A percentile compares a stretch with the other conserved stretches of the same genome.
Evolutionary conservation across 2,329 filamentous ascomycete genomes (phyloP).

Genomic region (Sarocladium kiliense): DNA sequence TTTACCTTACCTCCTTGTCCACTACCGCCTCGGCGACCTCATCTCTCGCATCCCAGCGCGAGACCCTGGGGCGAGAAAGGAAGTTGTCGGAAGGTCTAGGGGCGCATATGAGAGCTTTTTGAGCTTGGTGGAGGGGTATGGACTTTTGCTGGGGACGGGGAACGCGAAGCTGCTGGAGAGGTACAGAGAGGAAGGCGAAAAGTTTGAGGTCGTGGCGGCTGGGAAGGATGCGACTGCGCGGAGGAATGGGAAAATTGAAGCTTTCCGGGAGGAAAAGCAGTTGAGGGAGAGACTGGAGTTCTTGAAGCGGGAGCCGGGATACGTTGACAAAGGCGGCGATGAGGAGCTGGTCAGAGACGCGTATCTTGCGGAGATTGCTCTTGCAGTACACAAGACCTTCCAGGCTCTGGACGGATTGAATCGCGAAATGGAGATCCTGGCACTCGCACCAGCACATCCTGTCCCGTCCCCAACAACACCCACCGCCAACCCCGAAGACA

Average conservation of each 20-base stretch:
- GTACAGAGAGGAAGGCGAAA: slow-evolving; percentile 66
- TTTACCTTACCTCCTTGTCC: slow-evolving; percentile 76
- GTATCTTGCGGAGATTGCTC: slow-evolving; percentile 68
- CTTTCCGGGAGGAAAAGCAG: slow-evolving; percentile 80
- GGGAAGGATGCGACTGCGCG: slow-evolving; percentile 55
- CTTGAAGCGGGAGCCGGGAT: slow-evolving; percentile 37
- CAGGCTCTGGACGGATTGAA: slow-evolving; percentile 82
- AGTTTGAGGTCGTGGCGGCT: slow-evolving; percentile 66
- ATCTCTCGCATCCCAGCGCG: slow-evolving; percentile 59
- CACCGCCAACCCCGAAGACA: slow-evolving; percentile 34
- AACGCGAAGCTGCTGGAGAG: slow-evolving; percentile 66
- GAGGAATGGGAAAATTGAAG: slow-evolving; percentile 78
- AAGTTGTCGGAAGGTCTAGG: slow-evolving; percentile 58
- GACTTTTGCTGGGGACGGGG: slow-evolving; percentile 52
- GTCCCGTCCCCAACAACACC: slow-evolving; percentile 39
- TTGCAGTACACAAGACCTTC: slow-evolving; percentile 74
- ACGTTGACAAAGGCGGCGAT: slow-evolving; percentile 64
- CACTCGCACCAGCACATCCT: slow-evolving; percentile 58
- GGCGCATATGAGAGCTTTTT: slow-evolving; percentile 75
- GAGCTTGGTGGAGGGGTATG: slow-evolving; percentile 71
- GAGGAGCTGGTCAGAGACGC: slow-evolving; percentile 79
- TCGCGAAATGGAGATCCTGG: slow-evolving; percentile 78
- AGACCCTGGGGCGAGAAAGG: slow-evolving; percentile 51
- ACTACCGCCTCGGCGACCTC: slow-evolving; percentile 76
- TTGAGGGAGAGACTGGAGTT: slow-evolving; percentile 75